These are phyloP conservation scores for Polygonum maritimum DNA, from an alignment of 148 eudicot genomes.

Conservation along the genomic window DNA sequence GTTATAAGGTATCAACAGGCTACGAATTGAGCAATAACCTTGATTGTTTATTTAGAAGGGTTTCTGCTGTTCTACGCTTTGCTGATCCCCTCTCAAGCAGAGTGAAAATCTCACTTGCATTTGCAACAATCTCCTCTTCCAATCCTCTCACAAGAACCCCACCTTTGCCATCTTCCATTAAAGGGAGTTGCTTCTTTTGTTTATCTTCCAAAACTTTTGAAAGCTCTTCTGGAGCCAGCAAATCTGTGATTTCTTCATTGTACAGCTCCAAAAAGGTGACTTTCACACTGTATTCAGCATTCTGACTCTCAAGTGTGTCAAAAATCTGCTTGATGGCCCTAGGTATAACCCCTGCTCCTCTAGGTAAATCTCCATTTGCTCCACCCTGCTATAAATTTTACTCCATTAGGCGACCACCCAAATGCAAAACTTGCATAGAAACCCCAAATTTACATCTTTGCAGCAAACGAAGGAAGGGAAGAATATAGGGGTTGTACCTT, in stretches of 20 bases:
- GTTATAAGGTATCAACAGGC: neutral
- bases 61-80: constrained; percentile 94
- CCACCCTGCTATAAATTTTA: constrained; percentile 40
- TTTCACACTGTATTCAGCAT: constrained; percentile 93
- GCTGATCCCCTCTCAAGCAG: constrained; percentile 95
- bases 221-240: constrained; percentile 88
- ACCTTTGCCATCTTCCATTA: constrained; percentile 97
- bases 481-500: constrained; percentile 45
- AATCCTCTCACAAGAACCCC: constrained; percentile 91
- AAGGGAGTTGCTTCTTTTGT: constrained; percentile 81
- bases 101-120: constrained; percentile 77
- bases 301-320: constrained; percentile 85
- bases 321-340: constrained; percentile 90
- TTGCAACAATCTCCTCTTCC: constrained; percentile 94
- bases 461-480: neutral
- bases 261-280: constrained; percentile 92
- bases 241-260: constrained; percentile 95
- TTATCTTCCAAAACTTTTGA: constrained; percentile 59
- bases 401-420: neutral
- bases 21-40: constrained; percentile 33
- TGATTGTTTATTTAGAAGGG: constrained; percentile 82
- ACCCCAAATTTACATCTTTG: neutral
- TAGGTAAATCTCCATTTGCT: constrained; percentile 75
- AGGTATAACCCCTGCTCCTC: constrained; percentile 94
- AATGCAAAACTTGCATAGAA: neutral